Percentiles rank a stretch among this genome's conserved stretches.
phyloP scores from a whole-genome alignment of 2,329 filamentous ascomycete species.

The Neofusicoccum sp. region DNA sequence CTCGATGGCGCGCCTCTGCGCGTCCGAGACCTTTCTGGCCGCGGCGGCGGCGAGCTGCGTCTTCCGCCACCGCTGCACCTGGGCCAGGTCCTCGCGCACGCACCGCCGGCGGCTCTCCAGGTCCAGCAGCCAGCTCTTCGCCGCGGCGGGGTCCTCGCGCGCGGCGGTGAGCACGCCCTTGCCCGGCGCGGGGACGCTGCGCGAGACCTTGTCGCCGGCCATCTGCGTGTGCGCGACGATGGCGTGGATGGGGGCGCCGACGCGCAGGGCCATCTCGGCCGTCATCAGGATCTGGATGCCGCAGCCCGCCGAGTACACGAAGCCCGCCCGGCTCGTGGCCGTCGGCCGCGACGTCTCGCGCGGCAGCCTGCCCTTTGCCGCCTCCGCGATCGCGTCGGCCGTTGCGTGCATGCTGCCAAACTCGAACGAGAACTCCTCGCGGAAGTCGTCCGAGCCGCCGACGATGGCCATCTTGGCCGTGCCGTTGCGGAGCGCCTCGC shows the following conservation, averaged over 20 bases:
- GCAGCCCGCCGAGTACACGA: constrained; percentile 42
- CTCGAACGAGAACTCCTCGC: constrained; percentile 32
- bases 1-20: neutral
- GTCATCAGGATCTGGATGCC: constrained; percentile 41
- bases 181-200: constrained; percentile 45
- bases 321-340: constrained; percentile 37
- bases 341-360: constrained; percentile 41
- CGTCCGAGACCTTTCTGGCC: neutral
- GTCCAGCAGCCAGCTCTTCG: constrained; percentile 30
- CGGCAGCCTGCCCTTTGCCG: constrained; percentile 29
- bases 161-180: constrained; percentile 40
- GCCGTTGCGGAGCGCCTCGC: constrained; percentile 36
- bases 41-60: neutral
- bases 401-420: constrained; percentile 45
- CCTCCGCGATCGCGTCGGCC: constrained; percentile 34
- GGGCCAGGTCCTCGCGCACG: constrained; percentile 25
- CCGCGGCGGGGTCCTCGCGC: constrained; percentile 25
- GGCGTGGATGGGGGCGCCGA: constrained; percentile 40
- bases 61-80: constrained; percentile 22
- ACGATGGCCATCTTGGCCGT: constrained; percentile 38
- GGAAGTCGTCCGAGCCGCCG: constrained; percentile 41
- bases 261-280: constrained; percentile 39
- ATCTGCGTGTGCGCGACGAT: constrained; percentile 39
- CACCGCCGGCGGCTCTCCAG: constrained; percentile 32
- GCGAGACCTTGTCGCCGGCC: constrained; percentile 38